phyloP scores from a whole-genome alignment of 73 alveolate genomes.

The Uronychia setigera region DNA sequence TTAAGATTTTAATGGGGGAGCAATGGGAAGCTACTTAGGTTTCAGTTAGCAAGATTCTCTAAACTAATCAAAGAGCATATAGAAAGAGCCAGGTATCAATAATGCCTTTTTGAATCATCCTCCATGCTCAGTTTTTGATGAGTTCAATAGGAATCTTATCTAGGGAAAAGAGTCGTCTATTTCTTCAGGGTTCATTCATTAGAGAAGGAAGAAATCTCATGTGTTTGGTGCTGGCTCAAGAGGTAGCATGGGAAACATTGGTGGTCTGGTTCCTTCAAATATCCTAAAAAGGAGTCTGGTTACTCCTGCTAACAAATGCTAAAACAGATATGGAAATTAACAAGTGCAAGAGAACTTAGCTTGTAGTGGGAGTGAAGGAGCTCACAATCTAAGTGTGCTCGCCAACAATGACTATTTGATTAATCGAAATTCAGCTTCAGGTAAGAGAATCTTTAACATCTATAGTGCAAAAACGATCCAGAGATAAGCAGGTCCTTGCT shows the following conservation, averaged over 20 bases:
- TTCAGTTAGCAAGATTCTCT: not conserved
- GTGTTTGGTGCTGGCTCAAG: too few relatives aligned
- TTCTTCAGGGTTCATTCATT: too few relatives aligned
- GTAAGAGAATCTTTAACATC: not conserved
- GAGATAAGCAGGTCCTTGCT: not conserved
- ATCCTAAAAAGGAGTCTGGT: not conserved
- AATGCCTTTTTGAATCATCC: not conserved
- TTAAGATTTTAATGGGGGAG: too few relatives aligned
- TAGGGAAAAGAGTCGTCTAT: not conserved
- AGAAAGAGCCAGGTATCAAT: not conserved
- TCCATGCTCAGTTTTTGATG: not conserved
- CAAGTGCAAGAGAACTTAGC: too few relatives aligned
- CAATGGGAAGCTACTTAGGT: not conserved
- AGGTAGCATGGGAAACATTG: too few relatives aligned
- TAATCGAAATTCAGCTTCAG: not conserved
- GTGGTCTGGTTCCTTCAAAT: not conserved
- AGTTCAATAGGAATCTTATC: not conserved
- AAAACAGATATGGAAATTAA: too few relatives aligned
- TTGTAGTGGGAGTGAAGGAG: too few relatives aligned
- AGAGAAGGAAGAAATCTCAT: too few relatives aligned
- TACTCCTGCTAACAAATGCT: too few relatives aligned
- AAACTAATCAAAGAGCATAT: not conserved
- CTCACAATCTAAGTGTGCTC: too few relatives aligned
- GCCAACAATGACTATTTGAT: not conserved
- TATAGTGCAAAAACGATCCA: not conserved